These are phyloP conservation scores for Aspergillus sp. DNA, from an alignment of 2,329 filamentous ascomycete genomes.

Conservation along the genomic window DNA sequence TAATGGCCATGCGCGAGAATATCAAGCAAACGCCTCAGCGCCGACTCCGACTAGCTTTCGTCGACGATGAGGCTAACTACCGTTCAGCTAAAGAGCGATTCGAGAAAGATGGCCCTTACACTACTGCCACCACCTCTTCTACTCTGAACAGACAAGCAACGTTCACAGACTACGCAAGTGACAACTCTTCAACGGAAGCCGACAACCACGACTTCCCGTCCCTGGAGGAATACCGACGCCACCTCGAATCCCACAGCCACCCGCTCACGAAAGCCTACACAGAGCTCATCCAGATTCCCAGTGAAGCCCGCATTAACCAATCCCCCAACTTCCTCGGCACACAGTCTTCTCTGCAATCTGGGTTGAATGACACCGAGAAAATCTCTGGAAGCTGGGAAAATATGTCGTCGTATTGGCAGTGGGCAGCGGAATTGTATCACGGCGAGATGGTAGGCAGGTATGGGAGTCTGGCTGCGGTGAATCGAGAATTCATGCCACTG, in stretches of 20 bases:
- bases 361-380: slow-evolving; percentile 8
- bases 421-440: slow-evolving; percentile 35
- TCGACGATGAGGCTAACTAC: slow-evolving; percentile 47
- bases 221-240: slow-evolving; percentile 31
- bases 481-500: slow-evolving; percentile 34
- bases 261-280: slow-evolving; percentile 25
- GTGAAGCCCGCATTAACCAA: slow-evolving; percentile 21
- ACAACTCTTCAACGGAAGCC: not conserved
- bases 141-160: not conserved
- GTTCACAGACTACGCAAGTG: slow-evolving; percentile 1
- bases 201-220: slow-evolving; percentile 23
- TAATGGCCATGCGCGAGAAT: slow-evolving; percentile 40
- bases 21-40: slow-evolving; percentile 30
- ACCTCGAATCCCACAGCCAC: slow-evolving; percentile 27
- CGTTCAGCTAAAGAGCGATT: slow-evolving; percentile 35
- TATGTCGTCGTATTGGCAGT: slow-evolving; percentile 38
- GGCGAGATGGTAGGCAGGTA: slow-evolving; percentile 34
- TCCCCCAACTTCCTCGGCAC: slow-evolving; percentile 21
- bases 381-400: slow-evolving; percentile 20
- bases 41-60: slow-evolving; percentile 24
- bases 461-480: slow-evolving; percentile 34
- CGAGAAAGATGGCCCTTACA: slow-evolving; percentile 18
- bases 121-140: not conserved
- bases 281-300: slow-evolving; percentile 24
- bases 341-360: slow-evolving; percentile 5